A percentile compares a stretch with the other conserved stretches of the same genome.
phyloP scores from a whole-genome alignment of 1,284 basidiomycete species.

The Quambalaria eucalypti region DNA sequence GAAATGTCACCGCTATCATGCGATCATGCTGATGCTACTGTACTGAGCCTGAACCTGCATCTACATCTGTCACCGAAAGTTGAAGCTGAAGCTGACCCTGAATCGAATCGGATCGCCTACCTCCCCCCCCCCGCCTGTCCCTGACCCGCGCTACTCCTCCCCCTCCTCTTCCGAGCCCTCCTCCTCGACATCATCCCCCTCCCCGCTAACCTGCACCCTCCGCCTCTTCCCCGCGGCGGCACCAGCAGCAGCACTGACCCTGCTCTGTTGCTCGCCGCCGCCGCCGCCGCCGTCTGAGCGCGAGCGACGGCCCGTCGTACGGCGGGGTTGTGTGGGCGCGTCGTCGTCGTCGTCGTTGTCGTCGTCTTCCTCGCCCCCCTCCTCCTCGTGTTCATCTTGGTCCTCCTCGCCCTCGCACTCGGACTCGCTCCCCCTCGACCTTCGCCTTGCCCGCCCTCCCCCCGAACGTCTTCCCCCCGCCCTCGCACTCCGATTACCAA shows the following conservation, averaged over 20 bases:
- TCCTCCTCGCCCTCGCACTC: not conserved
- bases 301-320: not conserved
- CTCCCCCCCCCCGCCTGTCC: too few relatives aligned
- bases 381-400: not conserved
- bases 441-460: not conserved
- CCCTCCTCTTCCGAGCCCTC: not conserved
- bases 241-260: not conserved
- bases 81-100: too few relatives aligned
- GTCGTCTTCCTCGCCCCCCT: not conserved
- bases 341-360: not conserved
- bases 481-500: not conserved
- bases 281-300: not conserved
- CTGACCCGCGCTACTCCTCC: too few relatives aligned
- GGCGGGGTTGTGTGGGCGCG: not conserved
- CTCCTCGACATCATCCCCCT: not conserved
- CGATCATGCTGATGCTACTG: too few relatives aligned
- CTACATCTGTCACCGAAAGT: too few relatives aligned
- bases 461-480: not conserved
- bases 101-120: too few relatives aligned
- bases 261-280: not conserved
- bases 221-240: not conserved
- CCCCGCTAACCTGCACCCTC: not conserved
- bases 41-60: too few relatives aligned
- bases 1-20: too few relatives aligned
- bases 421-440: not conserved